Evolutionary conservation across 164 flowering plant genomes (phyloP).

Genomic region (Akebia trifoliata): DNA sequence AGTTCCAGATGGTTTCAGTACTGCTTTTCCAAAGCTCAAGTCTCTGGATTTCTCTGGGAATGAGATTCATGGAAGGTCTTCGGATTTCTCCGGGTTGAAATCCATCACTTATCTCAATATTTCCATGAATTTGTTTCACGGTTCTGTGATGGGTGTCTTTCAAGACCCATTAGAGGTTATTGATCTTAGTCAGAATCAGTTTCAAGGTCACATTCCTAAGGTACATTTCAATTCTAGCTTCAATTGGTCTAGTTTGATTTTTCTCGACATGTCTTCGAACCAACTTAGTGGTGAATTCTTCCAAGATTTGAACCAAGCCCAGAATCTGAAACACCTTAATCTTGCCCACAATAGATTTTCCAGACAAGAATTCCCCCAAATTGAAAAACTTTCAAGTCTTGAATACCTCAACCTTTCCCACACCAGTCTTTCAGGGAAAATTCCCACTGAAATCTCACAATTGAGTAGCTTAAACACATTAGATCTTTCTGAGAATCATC

Average conservation of each 20-base stretch:
- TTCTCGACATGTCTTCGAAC: slow-evolving; percentile 71
- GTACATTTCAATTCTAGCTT: slow-evolving; percentile 50
- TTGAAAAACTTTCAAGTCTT: slow-evolving; percentile 33
- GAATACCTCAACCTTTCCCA: slow-evolving; percentile 69
- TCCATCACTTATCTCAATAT: slow-evolving; percentile 53
- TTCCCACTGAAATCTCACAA: slow-evolving; percentile 41
- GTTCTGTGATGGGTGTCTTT: slow-evolving; percentile 55
- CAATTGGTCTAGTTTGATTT: slow-evolving; percentile 59
- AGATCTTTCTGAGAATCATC: slow-evolving; percentile 68
- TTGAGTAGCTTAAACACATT: slow-evolving; percentile 41
- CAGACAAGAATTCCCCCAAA: slow-evolving; percentile 38
- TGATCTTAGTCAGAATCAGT: slow-evolving; percentile 72
- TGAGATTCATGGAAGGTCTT: slow-evolving; percentile 45
- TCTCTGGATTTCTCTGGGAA: slow-evolving; percentile 62
- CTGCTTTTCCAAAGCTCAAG: slow-evolving; percentile 58
- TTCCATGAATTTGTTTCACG: slow-evolving; percentile 63
- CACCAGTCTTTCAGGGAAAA: slow-evolving; percentile 39
- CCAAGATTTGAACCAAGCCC: slow-evolving; percentile 34
- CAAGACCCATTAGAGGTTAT: slow-evolving; percentile 49
- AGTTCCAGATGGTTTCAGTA: slow-evolving; percentile 58
- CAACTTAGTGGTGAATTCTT: slow-evolving; percentile 61
- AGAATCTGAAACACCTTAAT: slow-evolving; percentile 61
- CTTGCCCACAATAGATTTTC: slow-evolving; percentile 68
- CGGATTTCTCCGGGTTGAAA: slow-evolving; percentile 49
- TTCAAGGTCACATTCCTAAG: slow-evolving; percentile 74